These are phyloP conservation scores for Colletotrichum camelliae DNA, from an alignment of 2,329 filamentous ascomycete genomes.

Conservation along the genomic window DNA sequence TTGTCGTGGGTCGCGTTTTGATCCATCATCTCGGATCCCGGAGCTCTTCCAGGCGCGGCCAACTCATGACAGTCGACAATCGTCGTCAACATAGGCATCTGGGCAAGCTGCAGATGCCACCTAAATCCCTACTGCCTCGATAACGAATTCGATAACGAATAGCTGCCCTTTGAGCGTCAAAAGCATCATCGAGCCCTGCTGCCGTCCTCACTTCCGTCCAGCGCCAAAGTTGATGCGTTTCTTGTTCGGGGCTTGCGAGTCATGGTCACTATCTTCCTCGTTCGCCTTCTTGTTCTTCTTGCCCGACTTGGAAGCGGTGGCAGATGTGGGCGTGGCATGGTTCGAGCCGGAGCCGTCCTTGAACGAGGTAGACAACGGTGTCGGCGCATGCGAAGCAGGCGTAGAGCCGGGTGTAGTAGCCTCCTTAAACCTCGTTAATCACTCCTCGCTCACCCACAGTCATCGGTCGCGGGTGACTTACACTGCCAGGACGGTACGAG, in stretches of 20 bases:
- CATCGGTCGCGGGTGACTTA: background rate
- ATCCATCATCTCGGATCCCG: background rate
- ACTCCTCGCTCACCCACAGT: background rate
- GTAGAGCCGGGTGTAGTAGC: constrained; percentile 49
- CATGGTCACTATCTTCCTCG: constrained; percentile 63
- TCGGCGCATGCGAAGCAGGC: constrained; percentile 54
- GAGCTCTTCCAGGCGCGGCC: background rate
- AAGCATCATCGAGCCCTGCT: background rate
- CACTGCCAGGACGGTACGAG: constrained; percentile 55
- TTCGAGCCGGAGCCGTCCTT: constrained; percentile 51
- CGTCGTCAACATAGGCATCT: background rate
- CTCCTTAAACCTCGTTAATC: constrained; percentile 35
- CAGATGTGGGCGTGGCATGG: constrained; percentile 61
- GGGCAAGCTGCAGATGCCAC: background rate
- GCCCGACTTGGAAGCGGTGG: constrained; percentile 47
- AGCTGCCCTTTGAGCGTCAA: background rate
- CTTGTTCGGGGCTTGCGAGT: constrained; percentile 57
- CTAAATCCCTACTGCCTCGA: background rate
- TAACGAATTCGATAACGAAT: background rate
- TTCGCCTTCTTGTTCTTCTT: constrained; percentile 59
- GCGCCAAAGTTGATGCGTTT: constrained; percentile 65
- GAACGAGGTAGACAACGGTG: constrained; percentile 61
- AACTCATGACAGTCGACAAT: background rate
- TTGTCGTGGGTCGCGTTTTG: background rate
- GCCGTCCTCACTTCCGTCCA: constrained; percentile 47